Evolutionary conservation across 192 early-diverging fungal genomes (phyloP).

Genomic region (Coemansia sp.): DNA sequence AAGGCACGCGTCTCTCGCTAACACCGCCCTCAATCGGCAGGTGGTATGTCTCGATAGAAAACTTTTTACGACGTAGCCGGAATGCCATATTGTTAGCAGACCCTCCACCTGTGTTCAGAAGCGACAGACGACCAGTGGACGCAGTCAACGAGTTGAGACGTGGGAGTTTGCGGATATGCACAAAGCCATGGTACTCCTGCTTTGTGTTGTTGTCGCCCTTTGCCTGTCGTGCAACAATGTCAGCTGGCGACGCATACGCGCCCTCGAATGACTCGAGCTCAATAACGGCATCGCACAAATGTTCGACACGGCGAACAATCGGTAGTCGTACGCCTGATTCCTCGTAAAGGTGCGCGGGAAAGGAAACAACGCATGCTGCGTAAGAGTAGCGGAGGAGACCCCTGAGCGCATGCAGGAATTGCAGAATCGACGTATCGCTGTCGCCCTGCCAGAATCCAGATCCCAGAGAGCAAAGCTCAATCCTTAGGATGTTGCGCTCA

Average conservation of each 20-base stretch:
- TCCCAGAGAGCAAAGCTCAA: constrained; percentile 78
- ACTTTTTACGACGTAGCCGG: constrained; percentile 84
- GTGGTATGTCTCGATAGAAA: constrained; percentile 89
- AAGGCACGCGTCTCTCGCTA: constrained; percentile 58
- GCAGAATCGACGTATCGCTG: constrained; percentile 56
- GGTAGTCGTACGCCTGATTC: constrained; percentile 40
- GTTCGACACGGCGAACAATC: constrained; percentile 70
- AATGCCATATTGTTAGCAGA: constrained; percentile 80
- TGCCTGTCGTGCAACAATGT: constrained; percentile 57
- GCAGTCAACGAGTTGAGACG: constrained; percentile 73
- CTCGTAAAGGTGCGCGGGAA: constrained; percentile 79
- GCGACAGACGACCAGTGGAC: constrained; percentile 68
- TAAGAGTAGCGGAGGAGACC: constrained; percentile 76
- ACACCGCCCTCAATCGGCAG: constrained; percentile 93
- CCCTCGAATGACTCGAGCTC: constrained; percentile 94
- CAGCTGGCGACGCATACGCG: constrained; percentile 36
- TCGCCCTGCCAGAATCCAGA: constrained; percentile 77
- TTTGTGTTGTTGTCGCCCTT: constrained; percentile 57
- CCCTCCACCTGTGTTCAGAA: constrained; percentile 58
- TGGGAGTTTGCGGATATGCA: constrained; percentile 83
- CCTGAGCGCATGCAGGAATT: constrained; percentile 75
- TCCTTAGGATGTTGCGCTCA: constrained; percentile 70
- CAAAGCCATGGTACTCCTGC: constrained; percentile 82
- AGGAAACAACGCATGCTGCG: constrained; percentile 74
- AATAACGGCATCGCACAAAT: constrained; percentile 82